Conservation (phyloP, 2,329 filamentous ascomycete species). For the Fusarium tjaetaba region DNA sequence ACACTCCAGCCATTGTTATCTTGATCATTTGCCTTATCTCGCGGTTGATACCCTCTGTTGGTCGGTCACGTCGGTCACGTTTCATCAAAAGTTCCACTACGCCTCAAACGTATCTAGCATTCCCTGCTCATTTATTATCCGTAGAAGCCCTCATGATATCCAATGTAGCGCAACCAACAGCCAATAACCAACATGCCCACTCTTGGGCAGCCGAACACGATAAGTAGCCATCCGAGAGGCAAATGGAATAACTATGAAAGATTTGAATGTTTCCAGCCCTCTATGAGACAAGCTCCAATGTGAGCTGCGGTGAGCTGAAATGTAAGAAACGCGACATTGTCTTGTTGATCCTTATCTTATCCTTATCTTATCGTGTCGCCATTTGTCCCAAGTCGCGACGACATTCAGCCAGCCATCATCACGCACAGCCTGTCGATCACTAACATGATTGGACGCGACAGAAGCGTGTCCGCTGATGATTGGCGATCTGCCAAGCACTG, state of each 20-base stretch:
- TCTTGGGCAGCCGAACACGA: background rate
- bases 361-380: background rate
- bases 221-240: background rate
- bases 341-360: background rate
- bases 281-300: too few relatives aligned
- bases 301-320: background rate
- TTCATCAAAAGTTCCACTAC: background rate
- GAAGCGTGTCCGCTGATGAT: background rate
- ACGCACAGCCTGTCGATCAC: background rate
- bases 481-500: background rate
- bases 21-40: background rate
- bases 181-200: background rate
- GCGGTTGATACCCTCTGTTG: background rate
- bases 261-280: background rate
- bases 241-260: background rate
- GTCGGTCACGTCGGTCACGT: too few relatives aligned
- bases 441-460: background rate
- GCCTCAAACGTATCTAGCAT: background rate
- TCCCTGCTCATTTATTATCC: background rate
- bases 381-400: background rate
- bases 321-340: background rate
- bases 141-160: background rate
- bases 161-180: background rate
- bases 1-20: background rate
- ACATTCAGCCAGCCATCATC: background rate